Conservation (phyloP, 139 green algal genomes). For the Pleodorina starrii region DNA sequence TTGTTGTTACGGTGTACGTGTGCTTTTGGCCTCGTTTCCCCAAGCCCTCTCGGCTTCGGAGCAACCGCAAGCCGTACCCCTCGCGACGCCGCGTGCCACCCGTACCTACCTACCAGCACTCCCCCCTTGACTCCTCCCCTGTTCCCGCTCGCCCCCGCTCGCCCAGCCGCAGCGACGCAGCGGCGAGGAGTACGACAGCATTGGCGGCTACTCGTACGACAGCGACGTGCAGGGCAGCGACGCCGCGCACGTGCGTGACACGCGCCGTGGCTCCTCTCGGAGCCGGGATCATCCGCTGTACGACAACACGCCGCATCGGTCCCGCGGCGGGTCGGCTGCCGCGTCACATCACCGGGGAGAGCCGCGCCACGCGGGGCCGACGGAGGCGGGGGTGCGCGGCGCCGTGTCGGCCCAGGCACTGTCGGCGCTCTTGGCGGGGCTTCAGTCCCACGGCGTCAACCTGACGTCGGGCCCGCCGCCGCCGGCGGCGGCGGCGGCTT, state of each 20-base stretch:
- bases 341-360: background rate
- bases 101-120: too few relatives aligned
- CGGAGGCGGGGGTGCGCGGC: background rate
- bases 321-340: too few relatives aligned
- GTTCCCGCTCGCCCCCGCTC: background rate
- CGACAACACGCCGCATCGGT: background rate
- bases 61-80: too few relatives aligned
- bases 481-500: background rate
- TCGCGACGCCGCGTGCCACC: too few relatives aligned
- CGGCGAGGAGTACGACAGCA: background rate
- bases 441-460: conserved; percentile 28
- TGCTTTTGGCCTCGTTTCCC: too few relatives aligned
- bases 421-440: background rate
- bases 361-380: background rate
- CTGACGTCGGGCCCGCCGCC: conserved; percentile 19
- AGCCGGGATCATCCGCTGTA: too few relatives aligned
- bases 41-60: too few relatives aligned
- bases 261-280: background rate
- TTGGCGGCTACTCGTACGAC: conserved; percentile 3
- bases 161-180: background rate
- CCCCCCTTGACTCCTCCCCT: background rate
- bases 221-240: background rate
- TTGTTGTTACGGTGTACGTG: too few relatives aligned
- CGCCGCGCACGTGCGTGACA: conserved; percentile 3
- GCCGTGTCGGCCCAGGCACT: conserved; percentile 9